These are phyloP conservation scores for Streptanthus diversifolius DNA, from an alignment of 345 rosid genomes.

Conservation along the genomic window DNA sequence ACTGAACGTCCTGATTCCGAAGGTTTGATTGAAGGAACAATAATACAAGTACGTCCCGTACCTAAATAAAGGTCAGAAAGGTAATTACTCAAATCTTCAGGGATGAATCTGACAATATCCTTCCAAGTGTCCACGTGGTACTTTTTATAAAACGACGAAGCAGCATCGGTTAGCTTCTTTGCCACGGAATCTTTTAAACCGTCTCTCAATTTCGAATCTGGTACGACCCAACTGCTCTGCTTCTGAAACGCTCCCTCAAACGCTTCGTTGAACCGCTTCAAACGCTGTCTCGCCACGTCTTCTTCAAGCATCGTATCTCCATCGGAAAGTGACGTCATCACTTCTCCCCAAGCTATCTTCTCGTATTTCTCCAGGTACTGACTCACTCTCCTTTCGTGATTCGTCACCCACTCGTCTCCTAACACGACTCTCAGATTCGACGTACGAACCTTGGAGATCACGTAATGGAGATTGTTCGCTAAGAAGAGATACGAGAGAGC, in stretches of 20 bases:
- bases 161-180: slow-evolving; percentile 37
- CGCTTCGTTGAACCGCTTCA: slow-evolving; percentile 47
- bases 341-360: slow-evolving; percentile 64
- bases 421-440: slow-evolving; percentile 49
- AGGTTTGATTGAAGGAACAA: slow-evolving; percentile 4
- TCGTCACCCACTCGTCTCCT: slow-evolving; percentile 61
- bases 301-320: slow-evolving; percentile 19
- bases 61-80: slow-evolving; percentile 45
- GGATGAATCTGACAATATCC: slow-evolving; percentile 49
- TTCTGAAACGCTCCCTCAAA: slow-evolving; percentile 56
- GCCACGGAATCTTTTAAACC: slow-evolving; percentile 49
- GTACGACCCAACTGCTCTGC: slow-evolving; percentile 58
- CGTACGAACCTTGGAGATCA: slow-evolving; percentile 54
- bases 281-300: slow-evolving; percentile 35
- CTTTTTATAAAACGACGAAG: slow-evolving; percentile 38
- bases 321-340: slow-evolving; percentile 44
- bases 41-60: slow-evolving; percentile 11
- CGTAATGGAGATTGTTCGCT: slow-evolving; percentile 76
- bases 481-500: slow-evolving; percentile 67
- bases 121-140: slow-evolving; percentile 29
- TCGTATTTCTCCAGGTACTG: slow-evolving; percentile 64
- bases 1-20: slow-evolving; percentile 4
- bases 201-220: slow-evolving; percentile 52
- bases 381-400: slow-evolving; percentile 51
- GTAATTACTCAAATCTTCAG: slow-evolving; percentile 60